These are phyloP conservation scores for Penicillium pancosmium DNA, from an alignment of 495 filamentous ascomycete genomes.

Conservation along the genomic window DNA sequence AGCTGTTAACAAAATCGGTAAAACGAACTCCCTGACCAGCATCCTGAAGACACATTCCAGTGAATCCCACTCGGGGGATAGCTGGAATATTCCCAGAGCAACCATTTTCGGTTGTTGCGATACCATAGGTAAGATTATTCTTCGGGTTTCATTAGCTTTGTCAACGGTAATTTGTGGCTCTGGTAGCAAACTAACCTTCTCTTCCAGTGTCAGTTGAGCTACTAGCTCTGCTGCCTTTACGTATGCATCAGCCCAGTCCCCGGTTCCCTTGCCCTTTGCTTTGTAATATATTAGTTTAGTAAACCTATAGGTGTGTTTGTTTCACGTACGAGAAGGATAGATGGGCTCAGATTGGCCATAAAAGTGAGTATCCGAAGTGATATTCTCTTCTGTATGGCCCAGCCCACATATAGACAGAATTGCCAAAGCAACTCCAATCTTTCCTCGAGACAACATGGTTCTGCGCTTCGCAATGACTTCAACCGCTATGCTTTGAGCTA, in stretches of 20 bases:
- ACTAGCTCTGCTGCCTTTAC: constrained; percentile 55
- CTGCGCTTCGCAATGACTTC: background rate
- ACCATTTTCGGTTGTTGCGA: constrained; percentile 34
- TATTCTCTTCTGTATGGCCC: constrained; percentile 16
- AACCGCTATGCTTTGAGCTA: background rate
- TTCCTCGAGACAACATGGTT: constrained; percentile 15
- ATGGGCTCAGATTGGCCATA: constrained; percentile 60
- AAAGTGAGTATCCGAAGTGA: constrained; percentile 40
- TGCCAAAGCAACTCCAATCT: constrained; percentile 17
- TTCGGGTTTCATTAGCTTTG: constrained; percentile 7
- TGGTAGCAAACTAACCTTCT: constrained; percentile 42
- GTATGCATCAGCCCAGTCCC: constrained; percentile 51
- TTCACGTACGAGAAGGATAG: constrained; percentile 51
- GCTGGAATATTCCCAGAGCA: constrained; percentile 56
- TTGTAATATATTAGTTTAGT: constrained; percentile 3
- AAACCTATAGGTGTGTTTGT: background rate
- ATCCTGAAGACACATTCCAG: constrained; percentile 66
- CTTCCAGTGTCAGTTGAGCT: constrained; percentile 58
- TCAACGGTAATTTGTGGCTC: background rate
- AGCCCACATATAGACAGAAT: constrained; percentile 22
- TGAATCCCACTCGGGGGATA: constrained; percentile 57
- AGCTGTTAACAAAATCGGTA: constrained; percentile 63
- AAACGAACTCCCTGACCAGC: constrained; percentile 62
- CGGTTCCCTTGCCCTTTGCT: constrained; percentile 24
- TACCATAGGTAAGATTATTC: constrained; percentile 52